These are phyloP conservation scores for Coemansia sp. DNA, from an alignment of 192 early-diverging fungal genomes.

Conservation along the genomic window DNA sequence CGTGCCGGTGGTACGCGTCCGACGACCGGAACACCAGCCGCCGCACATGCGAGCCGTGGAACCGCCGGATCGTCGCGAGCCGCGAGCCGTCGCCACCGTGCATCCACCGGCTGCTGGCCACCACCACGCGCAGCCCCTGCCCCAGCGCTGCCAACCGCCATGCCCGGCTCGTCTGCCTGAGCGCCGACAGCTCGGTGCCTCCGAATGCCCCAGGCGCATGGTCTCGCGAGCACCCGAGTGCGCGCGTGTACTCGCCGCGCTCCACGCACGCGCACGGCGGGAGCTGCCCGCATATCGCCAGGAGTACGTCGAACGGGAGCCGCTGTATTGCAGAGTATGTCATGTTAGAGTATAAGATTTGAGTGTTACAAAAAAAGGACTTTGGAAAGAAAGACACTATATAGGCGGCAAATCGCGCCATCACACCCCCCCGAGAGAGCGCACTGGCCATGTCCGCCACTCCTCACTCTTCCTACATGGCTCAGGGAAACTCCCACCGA, in stretches of 20 bases:
- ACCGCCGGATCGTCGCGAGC: constrained; percentile 14
- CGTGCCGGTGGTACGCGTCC: constrained; percentile 21
- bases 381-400: not conserved
- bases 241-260: constrained; percentile 10
- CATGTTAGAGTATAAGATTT: not conserved
- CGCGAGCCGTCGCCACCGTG: constrained; percentile 13
- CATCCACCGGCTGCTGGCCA: constrained; percentile 50
- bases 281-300: constrained; percentile 33
- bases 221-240: constrained; percentile 26
- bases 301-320: constrained; percentile 39
- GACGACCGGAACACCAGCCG: constrained; percentile 43
- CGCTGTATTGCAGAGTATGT: not conserved
- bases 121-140: constrained; percentile 29
- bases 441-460: not conserved
- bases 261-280: constrained; percentile 21
- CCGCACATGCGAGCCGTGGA: constrained; percentile 19
- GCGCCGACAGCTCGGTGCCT: constrained; percentile 14
- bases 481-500: not conserved
- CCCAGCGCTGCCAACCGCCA: constrained; percentile 41
- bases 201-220: constrained; percentile 43
- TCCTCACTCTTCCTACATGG: not conserved
- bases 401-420: not conserved
- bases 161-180: constrained; percentile 38
- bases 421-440: not conserved
- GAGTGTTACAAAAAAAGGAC: not conserved